Evolutionary conservation across 768 basidiomycete genomes (phyloP), one percentile per base, ranked within the genome.

Genomic region (Mycena galopus): DNA sequence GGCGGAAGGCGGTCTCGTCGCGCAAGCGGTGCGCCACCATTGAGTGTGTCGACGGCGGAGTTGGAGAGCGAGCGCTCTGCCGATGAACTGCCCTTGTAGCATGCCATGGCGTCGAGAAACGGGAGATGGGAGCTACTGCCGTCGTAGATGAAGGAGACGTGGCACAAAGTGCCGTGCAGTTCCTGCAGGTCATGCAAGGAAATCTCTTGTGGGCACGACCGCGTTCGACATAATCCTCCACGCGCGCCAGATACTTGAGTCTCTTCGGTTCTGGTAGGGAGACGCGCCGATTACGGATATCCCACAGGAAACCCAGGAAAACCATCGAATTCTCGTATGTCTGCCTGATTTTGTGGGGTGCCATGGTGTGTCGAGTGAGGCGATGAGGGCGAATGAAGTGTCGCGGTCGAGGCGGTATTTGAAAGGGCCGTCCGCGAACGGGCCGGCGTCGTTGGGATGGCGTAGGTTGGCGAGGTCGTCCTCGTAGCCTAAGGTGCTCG

Each of bases 261-360:
- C 75, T 76, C 64, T 83, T 83, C 23, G 62, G 19, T 23, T 81
- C 73, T 1, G 80, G 78, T 0, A 84, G 73, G 0, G 74, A 71
- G 9, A 83, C 81, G 0, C 73, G 67, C 19, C 73, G 72, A 14
- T 32, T 17, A 9, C 39, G 50, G 11, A 84, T 39, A 65, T 82
- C 75, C 83, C 82, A 84, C 3, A 59, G 32, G 56, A 82, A 80
- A 4, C 82, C 82, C 10, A 81, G 57, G 58, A 80, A 84, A 2
- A 35, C 50, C 42, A 76, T 71, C 1, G 29, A 32, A 57, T 53
- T 21, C 0, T 17, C n/a, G 65, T 81, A 83, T 5, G 71, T 70
- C 3, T 50, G 23, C 74, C 75, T 37, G 79, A 78, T 17, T 74
- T 73, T 0, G 10, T 58, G 1, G 73, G 67, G 47, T 81, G 78